These are phyloP conservation scores for Nitzschia palea DNA, from an alignment of 108 stramenopile species.

Conservation along the genomic window DNA sequence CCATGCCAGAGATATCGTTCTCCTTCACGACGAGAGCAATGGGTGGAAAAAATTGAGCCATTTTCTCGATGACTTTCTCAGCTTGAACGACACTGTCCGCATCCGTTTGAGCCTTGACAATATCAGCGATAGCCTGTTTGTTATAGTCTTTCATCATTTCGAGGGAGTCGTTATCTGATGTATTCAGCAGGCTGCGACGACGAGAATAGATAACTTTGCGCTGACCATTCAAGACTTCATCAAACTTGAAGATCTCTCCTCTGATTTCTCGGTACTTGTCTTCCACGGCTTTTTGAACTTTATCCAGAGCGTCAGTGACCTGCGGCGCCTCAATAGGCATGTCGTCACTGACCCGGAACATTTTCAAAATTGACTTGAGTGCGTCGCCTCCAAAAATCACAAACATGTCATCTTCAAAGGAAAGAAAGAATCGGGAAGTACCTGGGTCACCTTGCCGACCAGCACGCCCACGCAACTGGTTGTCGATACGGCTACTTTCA, in stretches of 20 bases:
- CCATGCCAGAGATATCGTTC: slow-evolving; percentile 51
- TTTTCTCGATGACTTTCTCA: slow-evolving; percentile 74
- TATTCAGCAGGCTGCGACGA: slow-evolving; percentile 57
- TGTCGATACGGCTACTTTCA: slow-evolving; percentile 92
- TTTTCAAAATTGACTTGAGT: slow-evolving; percentile 77
- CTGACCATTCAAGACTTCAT: slow-evolving; percentile 82
- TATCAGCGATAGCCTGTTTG: slow-evolving; percentile 61
- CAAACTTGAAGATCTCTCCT: slow-evolving; percentile 81
- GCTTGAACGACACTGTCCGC: slow-evolving; percentile 61
- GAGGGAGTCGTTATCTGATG: slow-evolving; percentile 58
- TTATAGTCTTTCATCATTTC: slow-evolving; percentile 67
- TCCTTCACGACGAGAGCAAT: slow-evolving; percentile 45
- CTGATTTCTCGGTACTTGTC: slow-evolving; percentile 87
- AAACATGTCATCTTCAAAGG: slow-evolving; percentile 97
- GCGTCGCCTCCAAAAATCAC: slow-evolving; percentile 89
- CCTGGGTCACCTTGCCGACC: slow-evolving; percentile 97
- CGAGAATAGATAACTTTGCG: slow-evolving; percentile 71
- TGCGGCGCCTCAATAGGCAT: slow-evolving; percentile 90
- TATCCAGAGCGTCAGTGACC: slow-evolving; percentile 81
- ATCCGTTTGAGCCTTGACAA: slow-evolving; percentile 74
- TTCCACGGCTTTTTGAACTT: slow-evolving; percentile 85
- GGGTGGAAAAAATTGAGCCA: slow-evolving; percentile 83
- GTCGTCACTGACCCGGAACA: slow-evolving; percentile 88
- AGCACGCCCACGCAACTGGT: slow-evolving; percentile 91
- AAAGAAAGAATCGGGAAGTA: slow-evolving; percentile 90